Evolutionary conservation across 1,284 basidiomycete genomes (phyloP).

Genomic region (Fistulinella cinereoalba): DNA sequence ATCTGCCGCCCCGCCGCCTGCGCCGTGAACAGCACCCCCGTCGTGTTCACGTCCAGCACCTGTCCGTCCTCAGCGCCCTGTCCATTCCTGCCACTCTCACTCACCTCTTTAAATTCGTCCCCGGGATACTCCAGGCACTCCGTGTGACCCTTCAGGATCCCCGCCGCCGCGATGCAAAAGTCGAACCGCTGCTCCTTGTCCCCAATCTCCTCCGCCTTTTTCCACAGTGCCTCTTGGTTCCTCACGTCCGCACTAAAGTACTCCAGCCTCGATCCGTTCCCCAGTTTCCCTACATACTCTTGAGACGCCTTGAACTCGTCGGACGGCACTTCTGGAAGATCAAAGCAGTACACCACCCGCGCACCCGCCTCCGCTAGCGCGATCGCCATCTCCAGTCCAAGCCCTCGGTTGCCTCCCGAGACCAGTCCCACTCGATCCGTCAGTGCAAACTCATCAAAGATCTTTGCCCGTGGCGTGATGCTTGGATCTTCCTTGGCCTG

Average conservation of each 20-base stretch:
- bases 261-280: slow-evolving; percentile 51
- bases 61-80: slow-evolving; percentile 23
- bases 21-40: slow-evolving; percentile 75
- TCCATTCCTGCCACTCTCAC: neutral
- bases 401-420: slow-evolving; percentile 76
- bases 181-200: slow-evolving; percentile 66
- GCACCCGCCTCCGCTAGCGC: slow-evolving; percentile 77
- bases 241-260: slow-evolving; percentile 67
- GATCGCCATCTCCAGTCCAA: slow-evolving; percentile 82
- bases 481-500: slow-evolving; percentile 38
- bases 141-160: slow-evolving; percentile 61
- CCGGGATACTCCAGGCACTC: slow-evolving; percentile 71
- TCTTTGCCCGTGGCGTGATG: slow-evolving; percentile 41
- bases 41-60: slow-evolving; percentile 76
- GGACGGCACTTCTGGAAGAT: slow-evolving; percentile 63
- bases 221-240: slow-evolving; percentile 58
- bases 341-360: slow-evolving; percentile 72
- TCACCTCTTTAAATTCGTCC: slow-evolving; percentile 65
- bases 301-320: slow-evolving; percentile 62
- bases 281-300: slow-evolving; percentile 51
- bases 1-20: slow-evolving; percentile 79
- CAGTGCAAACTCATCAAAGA: slow-evolving; percentile 74
- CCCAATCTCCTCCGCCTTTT: slow-evolving; percentile 56
- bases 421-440: slow-evolving; percentile 73
- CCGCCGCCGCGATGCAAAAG: slow-evolving; percentile 75